Evolutionary conservation across 495 filamentous ascomycete species (phyloP), one percentile per base, ranked within the genome.

Genomic region (Jackrogersella minutella): DNA sequence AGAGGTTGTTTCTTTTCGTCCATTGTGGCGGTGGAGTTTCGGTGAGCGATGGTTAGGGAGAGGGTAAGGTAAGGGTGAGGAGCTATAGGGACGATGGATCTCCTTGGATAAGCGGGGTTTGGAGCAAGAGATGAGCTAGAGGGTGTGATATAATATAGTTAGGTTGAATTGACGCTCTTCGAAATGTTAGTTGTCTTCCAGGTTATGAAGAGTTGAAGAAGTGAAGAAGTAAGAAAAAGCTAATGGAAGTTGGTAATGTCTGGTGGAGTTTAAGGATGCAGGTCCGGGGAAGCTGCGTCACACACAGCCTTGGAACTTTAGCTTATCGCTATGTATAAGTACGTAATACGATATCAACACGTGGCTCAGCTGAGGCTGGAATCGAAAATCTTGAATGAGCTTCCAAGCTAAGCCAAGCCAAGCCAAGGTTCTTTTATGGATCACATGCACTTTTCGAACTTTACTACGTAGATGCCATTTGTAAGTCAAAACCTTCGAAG

Each of bases 301-400:
- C 58, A 57, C n/a, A n/a, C n/a, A n/a, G n/a, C n/a, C n/a, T n/a
- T n/a, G n/a, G n/a, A n/a, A n/a, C 21, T 24, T 46, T 46, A 37
- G 33, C 56, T 62, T 34, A 54, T 26, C 51, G 26, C n/a, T 44
- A 31, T n/a, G 26, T 13, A 22, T 24, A 34, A 34, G 16, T 57
- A 44, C 26, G 24, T 41, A 47, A 34, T 43, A 19, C 10, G 33
- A 21, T 16, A 49, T 30, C 17, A 57, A 14, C 36, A 52, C 62
- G 62, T 59, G 62, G 62, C 55, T 66, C 49, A 63, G 58, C 53
- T 58, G 54, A 31, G 65, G 58, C 65, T 68, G 47, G 47, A 68
- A 30, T 7, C 7, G 26, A 30, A n/a, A 7, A 3, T 7, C 26
- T 30, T 30, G 26, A 58, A 40, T n/a, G n/a, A n/a, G n/a, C n/a